phyloP scores from a whole-genome alignment of 164 flowering plant genomes.

The Magnolia officinalis region DNA sequence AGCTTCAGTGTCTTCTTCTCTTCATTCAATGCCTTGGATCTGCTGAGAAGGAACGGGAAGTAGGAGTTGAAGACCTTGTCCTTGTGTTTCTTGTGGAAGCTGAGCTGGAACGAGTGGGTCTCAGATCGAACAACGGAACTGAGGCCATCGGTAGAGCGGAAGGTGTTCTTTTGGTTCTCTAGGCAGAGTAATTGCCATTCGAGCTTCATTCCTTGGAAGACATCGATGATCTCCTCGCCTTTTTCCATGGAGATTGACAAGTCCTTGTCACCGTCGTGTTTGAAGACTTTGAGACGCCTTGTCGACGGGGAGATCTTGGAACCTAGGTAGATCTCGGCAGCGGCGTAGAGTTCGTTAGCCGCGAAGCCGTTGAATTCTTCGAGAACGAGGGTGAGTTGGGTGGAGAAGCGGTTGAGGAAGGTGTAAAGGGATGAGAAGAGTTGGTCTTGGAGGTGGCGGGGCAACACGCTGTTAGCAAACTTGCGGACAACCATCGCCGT shows the following conservation, averaged over 20 bases:
- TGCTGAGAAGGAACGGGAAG: conserved; percentile 29
- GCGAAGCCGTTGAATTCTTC: conserved; percentile 21
- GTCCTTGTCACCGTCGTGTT: conserved; percentile 8
- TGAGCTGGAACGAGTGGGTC: conserved; percentile 32
- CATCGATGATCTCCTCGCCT: conserved; percentile 16
- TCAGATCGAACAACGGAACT: conserved; percentile 10
- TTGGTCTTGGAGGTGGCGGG: conserved; percentile 28
- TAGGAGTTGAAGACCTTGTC: conserved; percentile 29
- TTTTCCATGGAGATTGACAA: conserved; percentile 8
- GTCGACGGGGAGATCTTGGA: conserved; percentile 11
- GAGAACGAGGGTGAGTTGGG: conserved; percentile 30
- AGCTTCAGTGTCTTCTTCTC: conserved; percentile 31
- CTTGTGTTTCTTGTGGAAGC: conserved; percentile 35
- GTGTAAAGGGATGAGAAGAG: conserved; percentile 22
- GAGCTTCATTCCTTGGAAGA: conserved; percentile 14
- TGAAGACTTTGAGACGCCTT: conserved; percentile 5
- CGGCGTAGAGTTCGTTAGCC: conserved; percentile 22
- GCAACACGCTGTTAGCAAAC: conserved; percentile 28
- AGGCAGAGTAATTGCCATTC: conserved; percentile 11
- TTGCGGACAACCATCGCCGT: conserved; percentile 27
- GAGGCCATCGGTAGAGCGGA: neutral
- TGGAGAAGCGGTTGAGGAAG: conserved; percentile 27
- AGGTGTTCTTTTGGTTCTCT: neutral
- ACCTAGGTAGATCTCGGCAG: conserved; percentile 23
- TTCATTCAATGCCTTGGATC: conserved; percentile 21